Conservation (phyloP, 2,329 filamentous ascomycete genomes). For the Alternaria infectoria region DNA sequence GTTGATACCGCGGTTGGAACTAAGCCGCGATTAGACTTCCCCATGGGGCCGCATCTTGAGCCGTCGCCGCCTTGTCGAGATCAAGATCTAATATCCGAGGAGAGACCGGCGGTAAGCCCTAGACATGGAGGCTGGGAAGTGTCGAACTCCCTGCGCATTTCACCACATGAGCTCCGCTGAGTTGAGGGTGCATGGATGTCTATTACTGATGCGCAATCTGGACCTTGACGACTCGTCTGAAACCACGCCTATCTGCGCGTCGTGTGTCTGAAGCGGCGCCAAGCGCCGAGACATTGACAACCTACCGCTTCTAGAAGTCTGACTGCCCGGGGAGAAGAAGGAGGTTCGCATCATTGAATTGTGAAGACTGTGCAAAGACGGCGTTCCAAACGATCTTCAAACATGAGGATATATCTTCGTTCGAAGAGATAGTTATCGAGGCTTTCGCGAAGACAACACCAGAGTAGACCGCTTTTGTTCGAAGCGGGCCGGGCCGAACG, state of each 20-base stretch:
- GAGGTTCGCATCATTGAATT: not conserved
- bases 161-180: not conserved
- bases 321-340: not conserved
- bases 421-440: not conserved
- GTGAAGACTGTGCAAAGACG: not conserved
- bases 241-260: not conserved
- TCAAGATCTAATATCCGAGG: not conserved
- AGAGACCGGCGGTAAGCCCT: not conserved
- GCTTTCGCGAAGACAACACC: not conserved
- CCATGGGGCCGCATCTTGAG: not conserved
- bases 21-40: not conserved
- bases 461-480: not conserved
- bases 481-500: not conserved
- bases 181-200: not conserved
- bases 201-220: no score
- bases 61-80: not conserved
- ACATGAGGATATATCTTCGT: not conserved
- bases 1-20: not conserved
- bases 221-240: not conserved
- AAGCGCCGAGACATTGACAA: not conserved
- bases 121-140: not conserved
- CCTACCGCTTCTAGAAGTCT: not conserved
- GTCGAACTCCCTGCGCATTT: not conserved
- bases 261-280: not conserved
- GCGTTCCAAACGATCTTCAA: not conserved